These are phyloP conservation scores for Coprinellus aureogranulatus DNA, from an alignment of 768 basidiomycete genomes.

Conservation along the genomic window DNA sequence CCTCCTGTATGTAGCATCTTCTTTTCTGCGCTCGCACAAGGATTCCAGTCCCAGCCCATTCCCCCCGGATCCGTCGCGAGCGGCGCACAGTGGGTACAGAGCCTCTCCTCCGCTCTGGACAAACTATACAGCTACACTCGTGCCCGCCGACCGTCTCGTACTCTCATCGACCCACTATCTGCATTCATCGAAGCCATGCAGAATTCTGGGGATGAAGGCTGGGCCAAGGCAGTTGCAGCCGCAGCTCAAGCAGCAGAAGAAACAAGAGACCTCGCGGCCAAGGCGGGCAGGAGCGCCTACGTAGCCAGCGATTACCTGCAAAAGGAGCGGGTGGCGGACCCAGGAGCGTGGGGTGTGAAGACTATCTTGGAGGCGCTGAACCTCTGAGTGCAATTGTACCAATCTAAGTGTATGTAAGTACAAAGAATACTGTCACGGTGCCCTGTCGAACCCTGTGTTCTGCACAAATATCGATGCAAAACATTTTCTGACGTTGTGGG, in stretches of 20 bases:
- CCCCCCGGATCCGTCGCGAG: constrained; percentile 37
- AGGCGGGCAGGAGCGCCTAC: constrained; percentile 87
- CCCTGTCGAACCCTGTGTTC: no score
- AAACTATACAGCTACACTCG: constrained; percentile 81
- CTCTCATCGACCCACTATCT: constrained; percentile 86
- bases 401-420: not conserved
- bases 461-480: no score
- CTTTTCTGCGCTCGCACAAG: constrained; percentile 83
- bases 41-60: constrained; percentile 44
- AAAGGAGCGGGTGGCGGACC: constrained; percentile 69
- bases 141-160: constrained; percentile 86
- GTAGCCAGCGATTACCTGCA: constrained; percentile 67
- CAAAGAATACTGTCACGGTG: no score
- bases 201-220: constrained; percentile 25
- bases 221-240: constrained; percentile 54
- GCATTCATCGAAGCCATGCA: constrained; percentile 62
- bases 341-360: constrained; percentile 90
- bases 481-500: no score
- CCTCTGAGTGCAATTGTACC: not conserved
- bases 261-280: constrained; percentile 76
- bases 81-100: constrained; percentile 55
- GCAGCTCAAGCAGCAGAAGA: constrained; percentile 66
- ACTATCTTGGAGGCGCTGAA: constrained; percentile 56
- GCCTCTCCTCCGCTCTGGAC: constrained; percentile 54
- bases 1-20: constrained; percentile 60